These are phyloP conservation scores for Eutrema salsugineum DNA, from an alignment of 441 rosid genomes.

Conservation along the genomic window DNA sequence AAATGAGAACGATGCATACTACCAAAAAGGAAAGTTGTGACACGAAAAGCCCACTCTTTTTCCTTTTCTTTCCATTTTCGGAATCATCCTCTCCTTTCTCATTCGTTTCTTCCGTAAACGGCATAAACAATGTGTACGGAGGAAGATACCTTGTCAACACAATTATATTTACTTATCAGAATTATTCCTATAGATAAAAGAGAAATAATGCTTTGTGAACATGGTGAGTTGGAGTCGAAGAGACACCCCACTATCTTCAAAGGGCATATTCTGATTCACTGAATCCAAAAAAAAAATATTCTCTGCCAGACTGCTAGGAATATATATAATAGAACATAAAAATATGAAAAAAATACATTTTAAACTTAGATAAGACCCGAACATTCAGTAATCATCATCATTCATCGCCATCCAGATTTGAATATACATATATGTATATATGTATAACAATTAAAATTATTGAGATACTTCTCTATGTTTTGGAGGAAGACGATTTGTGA, in stretches of 20 bases:
- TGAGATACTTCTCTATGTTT: background rate
- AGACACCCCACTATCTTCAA: background rate
- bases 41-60: constrained; percentile 10
- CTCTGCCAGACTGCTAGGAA: too few species aligned
- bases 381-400: background rate
- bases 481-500: background rate
- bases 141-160: constrained; percentile 41
- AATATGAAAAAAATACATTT: too few species aligned
- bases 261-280: background rate
- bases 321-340: too few species aligned
- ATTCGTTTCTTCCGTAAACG: constrained; percentile 6
- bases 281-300: too few species aligned
- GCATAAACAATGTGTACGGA: constrained; percentile 36
- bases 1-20: constrained; percentile 45
- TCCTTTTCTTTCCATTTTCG: background rate
- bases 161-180: background rate
- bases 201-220: background rate
- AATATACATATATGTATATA: background rate
- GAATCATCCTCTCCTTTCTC: constrained; percentile 1
- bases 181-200: background rate
- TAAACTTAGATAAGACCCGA: background rate
- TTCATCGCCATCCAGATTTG: background rate
- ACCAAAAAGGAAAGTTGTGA: constrained; percentile 45
- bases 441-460: background rate
- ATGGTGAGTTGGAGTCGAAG: background rate